A percentile compares a stretch with the other conserved stretches of the same genome.
phyloP scores from a whole-genome alignment of 192 early-diverging fungal genomes.

The Gigaspora rosea region DNA sequence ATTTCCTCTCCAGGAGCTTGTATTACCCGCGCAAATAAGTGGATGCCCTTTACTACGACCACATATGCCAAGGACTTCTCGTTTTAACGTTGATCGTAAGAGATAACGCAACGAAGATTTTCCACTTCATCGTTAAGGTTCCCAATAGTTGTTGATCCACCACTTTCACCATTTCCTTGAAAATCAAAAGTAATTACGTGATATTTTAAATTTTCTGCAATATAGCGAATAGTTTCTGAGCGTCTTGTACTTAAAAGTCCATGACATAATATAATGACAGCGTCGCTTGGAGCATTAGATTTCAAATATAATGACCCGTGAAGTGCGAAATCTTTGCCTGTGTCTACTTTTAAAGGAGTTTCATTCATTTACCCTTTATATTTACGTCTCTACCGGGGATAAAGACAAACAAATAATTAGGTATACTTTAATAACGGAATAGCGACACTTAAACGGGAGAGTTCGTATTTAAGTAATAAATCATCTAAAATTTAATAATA shows the following conservation, averaged over 20 bases:
- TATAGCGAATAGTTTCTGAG: constrained; percentile 33
- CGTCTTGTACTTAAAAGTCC: constrained; percentile 53
- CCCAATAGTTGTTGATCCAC: constrained; percentile 55
- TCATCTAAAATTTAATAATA: too few species aligned
- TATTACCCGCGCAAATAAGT: too few species aligned
- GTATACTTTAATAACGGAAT: too few species aligned
- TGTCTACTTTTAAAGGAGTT: neutral
- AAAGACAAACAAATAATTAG: too few species aligned
- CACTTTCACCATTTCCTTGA: constrained; percentile 58
- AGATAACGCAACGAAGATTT: constrained; percentile 45
- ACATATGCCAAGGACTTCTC: constrained; percentile 40
- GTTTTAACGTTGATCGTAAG: constrained; percentile 25
- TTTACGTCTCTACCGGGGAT: too few species aligned
- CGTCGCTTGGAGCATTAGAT: neutral
- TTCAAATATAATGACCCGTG: neutral
- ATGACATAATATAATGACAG: constrained; percentile 51
- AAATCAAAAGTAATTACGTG: constrained; percentile 54
- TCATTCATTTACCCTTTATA: too few species aligned
- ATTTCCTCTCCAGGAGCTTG: too few species aligned
- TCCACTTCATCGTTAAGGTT: constrained; percentile 56
- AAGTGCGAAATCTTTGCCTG: constrained; percentile 1
- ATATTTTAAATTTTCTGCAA: constrained; percentile 35
- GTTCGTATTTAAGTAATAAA: too few species aligned
- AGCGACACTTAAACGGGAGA: too few species aligned
- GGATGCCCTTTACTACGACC: constrained; percentile 65